Evolutionary conservation across 2,329 filamentous ascomycete genomes (phyloP), one percentile per base, ranked within the genome.

Genomic region (Juglanconis oblonga): DNA sequence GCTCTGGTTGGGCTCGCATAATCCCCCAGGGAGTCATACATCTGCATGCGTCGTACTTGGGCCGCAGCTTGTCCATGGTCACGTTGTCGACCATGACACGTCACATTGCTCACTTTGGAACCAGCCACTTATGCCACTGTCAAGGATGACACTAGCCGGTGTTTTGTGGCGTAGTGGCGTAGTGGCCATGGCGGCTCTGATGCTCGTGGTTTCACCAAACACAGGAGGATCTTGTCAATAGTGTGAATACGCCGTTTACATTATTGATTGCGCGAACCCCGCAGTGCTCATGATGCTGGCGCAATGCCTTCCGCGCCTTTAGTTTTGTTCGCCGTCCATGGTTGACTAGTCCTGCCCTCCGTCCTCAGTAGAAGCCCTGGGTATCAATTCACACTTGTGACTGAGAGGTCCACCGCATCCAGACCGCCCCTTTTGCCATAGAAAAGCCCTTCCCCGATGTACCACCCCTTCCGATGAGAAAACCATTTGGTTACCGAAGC

Each of bases 331-430:
- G 40, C 40, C 29, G 31, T 55, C 47, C 59, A n/a, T 48, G 44
- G 49, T 55, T 47, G 51, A 44, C 11, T 24, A 48, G 52, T 9
- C 48, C 49, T 17, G 53, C 55, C 51, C 31, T 49, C 49, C 52
- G 51, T 49, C 45, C 33, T 51, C 32, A 53, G 36, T 42, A 45
- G 44, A 47, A 38, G 17, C 24, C 42, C 29, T 48, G 59, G 59
- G 52, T 59, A 52, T 62, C 47, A 49, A 52, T 52, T 50, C 55
- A 52, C 51, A 48, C 55, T 58, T 32, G 49, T 62, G 55, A 55
- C 55, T 55, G 31, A 33, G 31, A 13, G 29, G 5, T 55, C 38
- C 55, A 42, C 47, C 55, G 31, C 51, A 29, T 24, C 38, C 32
- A 9, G n/a, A 14, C 38, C 17, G 38, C 10, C 38, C 38, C 17